Base-by-base conservation (phyloP, 176 grass and related monocot genomes). In the Bothriochloa decipiens region DNA sequence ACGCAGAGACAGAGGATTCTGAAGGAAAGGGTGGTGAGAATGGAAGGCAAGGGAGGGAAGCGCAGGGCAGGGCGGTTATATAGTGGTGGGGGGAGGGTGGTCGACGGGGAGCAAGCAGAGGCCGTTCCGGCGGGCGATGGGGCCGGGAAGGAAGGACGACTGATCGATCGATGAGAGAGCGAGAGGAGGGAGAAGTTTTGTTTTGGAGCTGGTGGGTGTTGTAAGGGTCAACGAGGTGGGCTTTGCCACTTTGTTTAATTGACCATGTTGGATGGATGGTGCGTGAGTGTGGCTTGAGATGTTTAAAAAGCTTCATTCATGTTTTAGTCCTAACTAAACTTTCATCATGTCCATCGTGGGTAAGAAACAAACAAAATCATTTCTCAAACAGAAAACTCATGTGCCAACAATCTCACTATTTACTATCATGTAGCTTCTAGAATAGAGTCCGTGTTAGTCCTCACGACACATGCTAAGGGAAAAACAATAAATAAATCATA, bases 211-310 rank as follows among this genome's bases (percentile, higher is more conserved):
- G 66, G 26, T 29, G 82, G 76, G 64, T 84, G 63, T 81, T 86
- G 74, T 25, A 67, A 86, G 85, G 82, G 93, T 90, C 90, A 95
- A 92, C 90, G 88, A 90, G 15, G 65, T 27, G 71, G 69, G 70
- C 72, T 82, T 70, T 64, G 53, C 6, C 61, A 25, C 28, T 80
- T 80, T 84, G 75, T 84, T 87, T 90, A 83, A 69, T 84, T 90
- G 84, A 87, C 80, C 74, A 23, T 75, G 41, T 74, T 61, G 58
- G 75, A 42, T 42, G 40, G 40, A 42, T 42, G 14, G 47, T 42
- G 74, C 8, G 2, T 32, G 29, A 32, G 29, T 70, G 29, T 49
- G 16, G 37, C 8, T 60, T 62, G 58, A 1, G 58, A 26, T 62
- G 58, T 62, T 62, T 26, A 26, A 25, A 57, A 62, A 26, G 9